Conservation (phyloP, 2,329 filamentous ascomycete species). For the Kalmusia sp. region DNA sequence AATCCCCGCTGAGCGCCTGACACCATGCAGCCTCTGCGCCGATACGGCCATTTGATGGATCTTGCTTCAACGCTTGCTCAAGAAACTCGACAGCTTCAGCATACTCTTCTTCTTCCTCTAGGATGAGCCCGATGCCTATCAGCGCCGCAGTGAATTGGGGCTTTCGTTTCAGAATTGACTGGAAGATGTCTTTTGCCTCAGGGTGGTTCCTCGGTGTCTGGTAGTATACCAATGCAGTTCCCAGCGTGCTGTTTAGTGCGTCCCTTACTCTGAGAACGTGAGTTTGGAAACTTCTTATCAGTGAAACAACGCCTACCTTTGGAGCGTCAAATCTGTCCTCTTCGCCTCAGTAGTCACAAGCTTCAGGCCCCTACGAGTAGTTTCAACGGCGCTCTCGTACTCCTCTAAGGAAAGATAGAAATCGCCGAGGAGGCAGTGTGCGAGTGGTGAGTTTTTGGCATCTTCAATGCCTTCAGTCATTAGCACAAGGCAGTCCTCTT, state of each 20-base stretch:
- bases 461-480: conserved; percentile 68
- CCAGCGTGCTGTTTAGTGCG: conserved; percentile 77
- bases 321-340: conserved; percentile 73
- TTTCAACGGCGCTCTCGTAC: conserved; percentile 79
- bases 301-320: conserved; percentile 27
- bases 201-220: conserved; percentile 88
- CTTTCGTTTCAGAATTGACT: conserved; percentile 78
- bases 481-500: conserved; percentile 80
- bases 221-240: conserved; percentile 87
- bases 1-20: conserved; percentile 81
- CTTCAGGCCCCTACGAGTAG: conserved; percentile 75
- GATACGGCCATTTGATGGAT: conserved; percentile 77
- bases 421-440: conserved; percentile 81
- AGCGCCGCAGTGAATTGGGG: conserved; percentile 79
- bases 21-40: conserved; percentile 92
- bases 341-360: conserved; percentile 66
- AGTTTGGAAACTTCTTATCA: background rate
- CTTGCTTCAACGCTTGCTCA: conserved; percentile 74
- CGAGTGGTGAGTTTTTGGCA: conserved; percentile 72
- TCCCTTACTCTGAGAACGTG: conserved; percentile 62
- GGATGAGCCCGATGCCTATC: conserved; percentile 88
- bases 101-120: conserved; percentile 92
- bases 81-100: conserved; percentile 82
- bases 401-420: conserved; percentile 88
- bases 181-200: conserved; percentile 86